Evolutionary conservation across 805 yeast species (phyloP), one percentile per base, ranked within the genome.

Genomic region (Maudiozyma bulderi): DNA sequence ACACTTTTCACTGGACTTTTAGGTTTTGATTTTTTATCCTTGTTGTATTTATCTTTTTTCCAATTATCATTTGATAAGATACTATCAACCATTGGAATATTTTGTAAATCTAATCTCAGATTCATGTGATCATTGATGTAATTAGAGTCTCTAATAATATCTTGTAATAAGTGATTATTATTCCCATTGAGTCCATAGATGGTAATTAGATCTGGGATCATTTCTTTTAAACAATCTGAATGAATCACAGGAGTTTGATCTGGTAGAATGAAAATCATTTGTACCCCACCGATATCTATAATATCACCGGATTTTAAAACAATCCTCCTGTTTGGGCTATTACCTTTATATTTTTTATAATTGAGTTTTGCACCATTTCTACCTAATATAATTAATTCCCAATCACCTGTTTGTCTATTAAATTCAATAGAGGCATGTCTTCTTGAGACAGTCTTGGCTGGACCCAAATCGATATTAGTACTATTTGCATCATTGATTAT

Each of bases 191-290:
- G 46, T 8, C 63, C 63, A 47, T 59, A 62, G 34, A 51, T 50
- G 4, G 59, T 54, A 20, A 60, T 52, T 8, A 65, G 53, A 48
- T 59, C 63, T n/a, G 70, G 62, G 1, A 66, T 61, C 40, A 72
- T 54, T 15, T 61, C 52, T 13, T 64, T 62, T 38, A 73, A 50
- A 3, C 70, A 58, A 43, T 52, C 50, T n/a, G 57, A 58, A 6
- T 84, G 75, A 8, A 89, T 73, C 39, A 66, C 69, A 3, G 96
- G 95, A 9, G 80, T 78, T 2, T 86, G 79, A 62, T 89, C 96
- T 1, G 98, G 98, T 54, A 91, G 71, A 35, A 91, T 89, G 62
- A 93, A 91, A 95, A 93, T 90, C 98, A 93, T 93, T 67, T 93
- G 98, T 9, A 95, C 87, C 6, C 96, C 96, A 9, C 98, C 98